Percentiles rank a stretch among this genome's conserved stretches.
Conservation (phyloP, 345 rosid species). For the Angophora floribunda region DNA sequence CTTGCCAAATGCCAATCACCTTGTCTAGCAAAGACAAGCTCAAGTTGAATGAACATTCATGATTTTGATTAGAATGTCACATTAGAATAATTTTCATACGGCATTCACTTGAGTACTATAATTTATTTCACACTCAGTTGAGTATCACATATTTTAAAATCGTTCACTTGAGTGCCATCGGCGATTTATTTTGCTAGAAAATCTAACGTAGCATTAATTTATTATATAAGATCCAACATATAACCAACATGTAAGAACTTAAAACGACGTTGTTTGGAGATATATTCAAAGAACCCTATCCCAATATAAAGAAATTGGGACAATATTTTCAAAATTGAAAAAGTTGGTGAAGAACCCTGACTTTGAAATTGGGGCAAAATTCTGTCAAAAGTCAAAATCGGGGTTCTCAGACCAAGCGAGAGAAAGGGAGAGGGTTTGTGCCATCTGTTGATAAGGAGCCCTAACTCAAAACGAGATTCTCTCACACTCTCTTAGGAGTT, state of each 20-base stretch:
- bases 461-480: neutral
- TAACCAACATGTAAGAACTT: neutral
- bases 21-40: neutral
- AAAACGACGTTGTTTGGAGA: neutral
- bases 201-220: no score
- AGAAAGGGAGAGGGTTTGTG: neutral
- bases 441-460: neutral
- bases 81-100: neutral
- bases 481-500: neutral
- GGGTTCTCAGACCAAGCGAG: neutral
- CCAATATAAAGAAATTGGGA: neutral
- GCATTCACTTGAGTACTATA: fast-evolving
- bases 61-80: neutral
- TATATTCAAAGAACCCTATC: neutral
- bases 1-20: fast-evolving
- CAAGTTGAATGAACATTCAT: neutral
- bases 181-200: fast-evolving
- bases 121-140: neutral
- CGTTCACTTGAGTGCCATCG: neutral
- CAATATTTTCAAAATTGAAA: neutral
- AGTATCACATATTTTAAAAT: neutral
- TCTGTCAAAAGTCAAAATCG: neutral
- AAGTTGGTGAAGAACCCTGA: neutral
- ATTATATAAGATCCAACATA: no score
- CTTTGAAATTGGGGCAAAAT: neutral